A percentile compares a stretch with the other conserved stretches of the same genome.
phyloP scores from a whole-genome alignment of 2,329 filamentous ascomycete species.

The Pseudocercospora musae region DNA sequence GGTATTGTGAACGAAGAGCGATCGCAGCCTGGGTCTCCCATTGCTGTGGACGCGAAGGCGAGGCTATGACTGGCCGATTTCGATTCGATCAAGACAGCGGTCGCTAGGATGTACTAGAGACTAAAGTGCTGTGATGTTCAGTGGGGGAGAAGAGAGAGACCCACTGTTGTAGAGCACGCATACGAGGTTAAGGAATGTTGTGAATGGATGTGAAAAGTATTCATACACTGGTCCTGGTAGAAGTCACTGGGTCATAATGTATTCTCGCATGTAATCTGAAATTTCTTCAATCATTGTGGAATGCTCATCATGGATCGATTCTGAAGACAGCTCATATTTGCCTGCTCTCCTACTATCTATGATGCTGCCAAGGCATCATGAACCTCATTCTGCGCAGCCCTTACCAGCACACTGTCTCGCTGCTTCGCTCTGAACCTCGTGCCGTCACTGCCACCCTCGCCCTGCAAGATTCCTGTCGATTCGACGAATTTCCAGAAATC shows the following conservation, averaged over 20 bases:
- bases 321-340: too few species aligned
- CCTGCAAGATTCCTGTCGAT: conserved; percentile 12
- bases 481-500: conserved; percentile 21
- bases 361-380: background rate
- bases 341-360: background rate
- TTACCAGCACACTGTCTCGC: background rate
- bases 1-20: conserved; percentile 43
- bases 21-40: background rate
- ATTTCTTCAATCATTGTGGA: background rate
- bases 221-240: background rate
- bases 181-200: background rate
- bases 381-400: background rate
- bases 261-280: background rate
- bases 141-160: too few species aligned
- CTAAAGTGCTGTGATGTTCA: too few species aligned
- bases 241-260: background rate
- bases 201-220: background rate
- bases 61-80: conserved; percentile 2
- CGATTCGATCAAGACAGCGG: background rate
- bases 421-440: background rate
- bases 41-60: background rate
- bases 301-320: background rate
- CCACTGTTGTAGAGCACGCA: background rate
- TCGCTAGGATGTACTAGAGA: conserved; percentile 1
- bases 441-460: background rate